Conservation (phyloP, 768 basidiomycete species). For the Suillus plorans region DNA sequence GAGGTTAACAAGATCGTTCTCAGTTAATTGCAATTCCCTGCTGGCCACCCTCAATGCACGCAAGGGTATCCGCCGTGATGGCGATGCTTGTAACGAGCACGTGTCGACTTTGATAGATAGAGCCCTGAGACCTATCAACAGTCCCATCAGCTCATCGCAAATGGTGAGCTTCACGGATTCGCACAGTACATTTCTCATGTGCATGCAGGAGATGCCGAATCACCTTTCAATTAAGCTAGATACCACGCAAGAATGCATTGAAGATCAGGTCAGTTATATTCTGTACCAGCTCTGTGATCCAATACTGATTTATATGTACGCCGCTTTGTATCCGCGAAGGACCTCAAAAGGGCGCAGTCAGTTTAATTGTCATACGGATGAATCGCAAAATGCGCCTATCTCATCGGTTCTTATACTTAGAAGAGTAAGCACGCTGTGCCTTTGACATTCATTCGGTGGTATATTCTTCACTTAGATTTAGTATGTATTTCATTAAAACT, state of each 20-base stretch:
- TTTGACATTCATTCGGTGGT: background rate
- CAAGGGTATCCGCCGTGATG: slow-evolving; percentile 38
- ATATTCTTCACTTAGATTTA: background rate
- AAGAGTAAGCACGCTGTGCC: background rate
- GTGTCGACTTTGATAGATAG: slow-evolving; percentile 2
- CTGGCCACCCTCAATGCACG: slow-evolving; percentile 53
- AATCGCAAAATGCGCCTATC: background rate
- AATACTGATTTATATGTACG: background rate
- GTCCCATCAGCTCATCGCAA: slow-evolving; percentile 5
- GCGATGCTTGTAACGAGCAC: background rate
- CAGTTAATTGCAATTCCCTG: slow-evolving; percentile 54
- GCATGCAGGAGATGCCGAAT: slow-evolving; percentile 29
- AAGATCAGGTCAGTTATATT: slow-evolving; percentile 32
- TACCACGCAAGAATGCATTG: slow-evolving; percentile 51
- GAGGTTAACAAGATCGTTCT: slow-evolving; percentile 5
- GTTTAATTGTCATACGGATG: background rate
- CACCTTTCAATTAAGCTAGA: slow-evolving; percentile 66
- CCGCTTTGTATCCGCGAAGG: background rate
- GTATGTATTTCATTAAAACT: too few relatives aligned
- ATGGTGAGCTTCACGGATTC: slow-evolving; percentile 11
- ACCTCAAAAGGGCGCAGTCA: background rate
- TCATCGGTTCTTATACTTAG: background rate
- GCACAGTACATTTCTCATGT: background rate
- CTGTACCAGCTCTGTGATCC: background rate
- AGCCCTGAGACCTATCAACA: slow-evolving; percentile 1